Percentiles rank a stretch among this genome's conserved stretches.
Conservation (phyloP, 2,329 filamentous ascomycete species). For the Botrytis fabae region DNA sequence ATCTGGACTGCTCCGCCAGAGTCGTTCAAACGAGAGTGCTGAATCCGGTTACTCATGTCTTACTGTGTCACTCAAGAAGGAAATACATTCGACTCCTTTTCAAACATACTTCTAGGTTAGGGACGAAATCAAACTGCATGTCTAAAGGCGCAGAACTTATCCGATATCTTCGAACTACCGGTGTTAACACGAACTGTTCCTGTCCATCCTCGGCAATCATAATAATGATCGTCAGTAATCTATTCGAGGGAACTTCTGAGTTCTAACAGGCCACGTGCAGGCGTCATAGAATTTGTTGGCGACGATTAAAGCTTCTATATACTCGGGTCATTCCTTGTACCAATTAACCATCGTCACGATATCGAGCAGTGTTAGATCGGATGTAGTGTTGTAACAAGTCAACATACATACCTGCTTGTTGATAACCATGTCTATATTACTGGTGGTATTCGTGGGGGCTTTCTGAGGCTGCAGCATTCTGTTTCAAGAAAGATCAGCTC, state of each 20-base stretch:
- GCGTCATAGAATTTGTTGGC: neutral
- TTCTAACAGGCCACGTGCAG: neutral
- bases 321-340: constrained; percentile 6
- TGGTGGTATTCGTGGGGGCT: neutral
- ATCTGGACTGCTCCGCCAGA: neutral
- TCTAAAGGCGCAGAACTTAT: neutral
- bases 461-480: neutral
- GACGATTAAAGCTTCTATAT: neutral
- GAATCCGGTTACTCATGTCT: neutral
- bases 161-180: neutral
- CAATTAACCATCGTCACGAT: neutral
- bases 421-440: neutral
- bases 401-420: neutral
- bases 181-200: neutral
- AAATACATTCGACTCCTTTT: neutral
- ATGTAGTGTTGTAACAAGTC: neutral
- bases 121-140: neutral
- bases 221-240: neutral
- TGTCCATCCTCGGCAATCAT: neutral
- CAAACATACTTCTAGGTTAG: neutral
- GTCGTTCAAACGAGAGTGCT: neutral
- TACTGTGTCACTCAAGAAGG: neutral
- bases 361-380: neutral
- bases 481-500: constrained; percentile 17
- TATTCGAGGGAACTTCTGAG: neutral